Percentiles rank a stretch among this genome's conserved stretches.
Conservation (phyloP, 164 flowering plant species). For the Aristolochia fimbriata region DNA sequence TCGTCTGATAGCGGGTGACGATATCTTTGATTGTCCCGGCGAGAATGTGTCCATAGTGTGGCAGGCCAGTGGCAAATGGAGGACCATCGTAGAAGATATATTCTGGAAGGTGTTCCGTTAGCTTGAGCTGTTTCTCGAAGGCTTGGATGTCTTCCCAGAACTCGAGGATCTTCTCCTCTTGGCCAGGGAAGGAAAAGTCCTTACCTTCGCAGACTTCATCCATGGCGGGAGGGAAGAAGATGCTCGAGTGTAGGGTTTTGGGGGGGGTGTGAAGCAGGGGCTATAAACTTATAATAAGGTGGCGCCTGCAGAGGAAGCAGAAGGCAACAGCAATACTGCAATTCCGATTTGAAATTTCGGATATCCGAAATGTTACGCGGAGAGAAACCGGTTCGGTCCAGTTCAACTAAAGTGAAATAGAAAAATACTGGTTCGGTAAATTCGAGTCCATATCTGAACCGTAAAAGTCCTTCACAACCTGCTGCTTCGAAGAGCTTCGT, state of each 20-base stretch:
- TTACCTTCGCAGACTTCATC: conserved; percentile 87
- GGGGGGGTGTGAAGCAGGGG: background rate
- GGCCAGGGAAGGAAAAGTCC: conserved; percentile 68
- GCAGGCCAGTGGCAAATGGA: conserved; percentile 96
- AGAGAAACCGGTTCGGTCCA: too few relatives aligned
- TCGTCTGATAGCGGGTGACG: conserved; percentile 80
- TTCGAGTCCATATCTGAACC: too few relatives aligned
- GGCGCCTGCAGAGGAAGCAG: background rate
- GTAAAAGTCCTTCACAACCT: too few relatives aligned
- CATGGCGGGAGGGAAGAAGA: conserved; percentile 24
- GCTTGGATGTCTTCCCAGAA: conserved; percentile 65
- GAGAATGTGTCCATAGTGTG: conserved; percentile 93
- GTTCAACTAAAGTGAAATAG: too few relatives aligned
- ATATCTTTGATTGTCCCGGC: conserved; percentile 97
- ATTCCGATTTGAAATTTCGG: too few relatives aligned
- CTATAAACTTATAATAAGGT: too few relatives aligned
- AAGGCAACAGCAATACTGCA: too few relatives aligned
- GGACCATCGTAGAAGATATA: conserved; percentile 98
- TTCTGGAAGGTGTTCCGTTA: conserved; percentile 50
- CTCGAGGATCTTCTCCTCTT: conserved; percentile 49
- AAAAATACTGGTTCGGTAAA: too few relatives aligned
- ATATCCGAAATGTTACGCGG: too few relatives aligned
- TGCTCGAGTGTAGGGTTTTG: background rate
- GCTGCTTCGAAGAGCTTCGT: too few relatives aligned
- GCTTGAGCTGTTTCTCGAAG: conserved; percentile 63